Base-by-base conservation (phyloP, 78 protist species). In the Chrysochromulina tobinii region DNA sequence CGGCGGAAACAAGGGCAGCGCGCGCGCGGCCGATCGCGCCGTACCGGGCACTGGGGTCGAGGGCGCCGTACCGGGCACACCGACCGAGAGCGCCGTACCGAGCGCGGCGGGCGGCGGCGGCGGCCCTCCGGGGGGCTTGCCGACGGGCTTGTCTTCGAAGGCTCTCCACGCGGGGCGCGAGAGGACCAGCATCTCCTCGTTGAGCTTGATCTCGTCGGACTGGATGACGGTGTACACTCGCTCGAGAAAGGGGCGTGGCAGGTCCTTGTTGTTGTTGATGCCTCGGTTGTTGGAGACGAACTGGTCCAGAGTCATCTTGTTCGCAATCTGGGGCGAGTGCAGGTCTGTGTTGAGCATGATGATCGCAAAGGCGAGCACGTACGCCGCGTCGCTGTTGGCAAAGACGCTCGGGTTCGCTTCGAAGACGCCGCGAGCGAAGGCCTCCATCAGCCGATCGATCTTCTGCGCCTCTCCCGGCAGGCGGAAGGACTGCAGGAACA, bases 401-500 rank as follows among this genome's bases (percentile, higher is more conserved):
- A 12, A 68, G 61, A 59, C 21, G 11, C 53, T 79, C 1, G 84
- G 69, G 58, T 81, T 57, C 8, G 64, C 12, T 11, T 1, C 38
- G 81, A 18, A 75, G 77, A 73, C 91, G 61, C 9, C 94, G 8
- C 3, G 9, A 6, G 98, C 94, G 54, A 96, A 95, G 20, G 59
- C 77, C 88, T 95, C 95, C 84, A 97, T 79, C 38, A 97, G 66
- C 50, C 98, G 94, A 18, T 91, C 97, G 64, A 97, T 97, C 67
- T 94, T 79, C 92, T 97, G 98, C 6, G 97, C 93, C 92, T 97
- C 98, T 53, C 97, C 97, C 7, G 97, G 98, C 54, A 96, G 93
- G 2, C 91, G 95, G 89, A 94, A 90, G 12, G 69, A 0, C 55
- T 8, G 9, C 50, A 92, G 89, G 38, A 61, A 58, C 23, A 8